Evolutionary conservation across 2,329 filamentous ascomycete species (phyloP), one percentile per base, ranked within the genome.

Genomic region (Diaporthe destruens): DNA sequence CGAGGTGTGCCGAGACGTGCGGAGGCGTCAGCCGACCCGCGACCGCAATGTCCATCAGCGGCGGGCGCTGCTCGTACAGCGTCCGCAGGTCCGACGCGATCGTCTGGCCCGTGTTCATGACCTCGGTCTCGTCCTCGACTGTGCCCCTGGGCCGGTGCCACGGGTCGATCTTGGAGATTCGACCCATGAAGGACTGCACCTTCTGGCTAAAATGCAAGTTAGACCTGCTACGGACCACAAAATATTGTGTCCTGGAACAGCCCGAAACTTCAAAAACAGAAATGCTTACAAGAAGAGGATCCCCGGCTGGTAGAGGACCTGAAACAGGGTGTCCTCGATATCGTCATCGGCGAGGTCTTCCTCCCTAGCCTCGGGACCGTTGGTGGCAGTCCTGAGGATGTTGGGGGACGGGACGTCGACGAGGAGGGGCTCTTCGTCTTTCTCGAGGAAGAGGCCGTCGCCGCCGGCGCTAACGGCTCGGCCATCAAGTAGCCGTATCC

Each of bases 81-180:
- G 81, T 80, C n/a, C 85, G 82, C 9, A 89, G 79, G 76, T 90
- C 87, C 18, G 81, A 80, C 3, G 84, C 81, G 63, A 90, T 90
- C 66, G 83, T 80, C 2, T 86, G 83, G 1, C 84, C 88, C 57
- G 87, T 82, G 42, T 84, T 84, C 87, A 89, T 89, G 1, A 89
- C 87, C 71, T 90, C 87, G 1, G 85, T 88, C 79, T 89, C 87
- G 76, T 89, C 88, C 65, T 88, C 84, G 12, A 89, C 87, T 0
- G 87, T 89, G 6, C 87, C 87, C 9, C 87, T 83, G 32, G 83
- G 84, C 14, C 87, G 84, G 76, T 89, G 87, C 86, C 87, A 89
- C 0, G 84, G 87, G 71, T 89, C 87, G 69, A 89, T 89, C 71
- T 85, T 84, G 8, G 87, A 87, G 61, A 89, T 88, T 6, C 86